These are phyloP conservation scores for Gynostemma pentaphyllum DNA, from an alignment of 306 rosid genomes.

Conservation along the genomic window DNA sequence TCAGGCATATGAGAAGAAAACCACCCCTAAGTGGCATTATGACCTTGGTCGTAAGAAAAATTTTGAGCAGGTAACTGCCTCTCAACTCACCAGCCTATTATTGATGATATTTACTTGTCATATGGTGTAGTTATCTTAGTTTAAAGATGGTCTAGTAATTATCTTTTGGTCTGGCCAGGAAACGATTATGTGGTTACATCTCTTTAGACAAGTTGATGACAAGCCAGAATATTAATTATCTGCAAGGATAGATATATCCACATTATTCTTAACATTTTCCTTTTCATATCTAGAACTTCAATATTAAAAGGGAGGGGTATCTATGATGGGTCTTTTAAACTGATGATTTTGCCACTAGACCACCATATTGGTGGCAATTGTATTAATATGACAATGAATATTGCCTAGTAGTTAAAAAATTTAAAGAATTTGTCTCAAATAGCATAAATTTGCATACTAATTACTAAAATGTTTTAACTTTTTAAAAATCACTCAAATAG, in stretches of 20 bases:
- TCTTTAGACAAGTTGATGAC: background rate
- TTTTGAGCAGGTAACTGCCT: conserved; percentile 46
- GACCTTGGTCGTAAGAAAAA: conserved; percentile 60
- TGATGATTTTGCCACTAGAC: too few species aligned
- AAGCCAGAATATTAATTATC: background rate
- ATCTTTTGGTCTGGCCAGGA: background rate
- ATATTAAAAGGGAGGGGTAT: too few species aligned
- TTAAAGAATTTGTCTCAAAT: too few species aligned
- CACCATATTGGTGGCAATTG: too few species aligned
- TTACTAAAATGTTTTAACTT: too few species aligned
- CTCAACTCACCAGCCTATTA: background rate
- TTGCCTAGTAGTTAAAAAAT: too few species aligned
- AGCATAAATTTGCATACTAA: too few species aligned
- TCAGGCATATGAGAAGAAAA: conserved; percentile 57
- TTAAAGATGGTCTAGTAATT: background rate
- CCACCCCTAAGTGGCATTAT: conserved; percentile 37
- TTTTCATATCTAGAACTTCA: background rate
- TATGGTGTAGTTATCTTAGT: background rate
- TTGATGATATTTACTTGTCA: background rate
- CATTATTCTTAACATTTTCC: background rate
- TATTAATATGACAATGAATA: too few species aligned
- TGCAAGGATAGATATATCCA: background rate
- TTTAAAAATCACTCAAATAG: too few species aligned
- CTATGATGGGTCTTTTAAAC: too few species aligned
- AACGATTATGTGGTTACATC: background rate